Conservation (phyloP, 179 eudicot species). For the Dionaea muscipula region DNA sequence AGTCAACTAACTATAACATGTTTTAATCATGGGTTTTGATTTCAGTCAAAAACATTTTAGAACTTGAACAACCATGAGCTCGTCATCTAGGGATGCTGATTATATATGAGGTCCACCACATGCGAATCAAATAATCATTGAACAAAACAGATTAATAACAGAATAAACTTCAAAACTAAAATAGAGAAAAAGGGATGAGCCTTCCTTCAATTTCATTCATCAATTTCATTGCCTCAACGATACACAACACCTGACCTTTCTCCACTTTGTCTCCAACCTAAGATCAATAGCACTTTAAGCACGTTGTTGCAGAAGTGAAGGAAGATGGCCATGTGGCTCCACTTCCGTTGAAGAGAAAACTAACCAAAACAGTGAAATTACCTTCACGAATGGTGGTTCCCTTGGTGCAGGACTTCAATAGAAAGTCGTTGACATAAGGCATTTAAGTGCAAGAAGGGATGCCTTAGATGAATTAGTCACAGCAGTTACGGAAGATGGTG, state of each 20-base stretch:
- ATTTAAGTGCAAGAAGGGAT: conserved; percentile 63
- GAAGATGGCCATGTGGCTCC: not conserved
- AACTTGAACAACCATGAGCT: too few relatives aligned
- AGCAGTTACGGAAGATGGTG: conserved; percentile 35
- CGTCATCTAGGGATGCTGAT: too few relatives aligned
- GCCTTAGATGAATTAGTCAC: conserved; percentile 41
- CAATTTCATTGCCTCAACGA: conserved; percentile 93
- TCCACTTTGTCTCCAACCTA: conserved; percentile 88
- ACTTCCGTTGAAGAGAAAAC: not conserved
- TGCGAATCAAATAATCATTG: not conserved
- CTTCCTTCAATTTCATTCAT: conserved; percentile 90
- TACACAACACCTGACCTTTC: conserved; percentile 89
- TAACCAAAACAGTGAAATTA: conserved; percentile 10
- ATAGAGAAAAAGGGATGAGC: not conserved
- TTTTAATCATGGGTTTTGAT: too few relatives aligned
- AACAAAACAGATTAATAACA: not conserved
- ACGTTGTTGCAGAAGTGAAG: not conserved
- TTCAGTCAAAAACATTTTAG: too few relatives aligned
- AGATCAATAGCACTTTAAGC: too few relatives aligned
- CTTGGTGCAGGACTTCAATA: conserved; percentile 81
- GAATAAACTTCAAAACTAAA: not conserved
- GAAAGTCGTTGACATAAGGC: conserved; percentile 94
- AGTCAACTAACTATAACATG: too few relatives aligned
- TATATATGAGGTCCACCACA: too few relatives aligned
- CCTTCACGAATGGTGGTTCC: conserved; percentile 73